Conservation (phyloP, 1,284 basidiomycete species). For the Acaromyces ingoldii region DNA sequence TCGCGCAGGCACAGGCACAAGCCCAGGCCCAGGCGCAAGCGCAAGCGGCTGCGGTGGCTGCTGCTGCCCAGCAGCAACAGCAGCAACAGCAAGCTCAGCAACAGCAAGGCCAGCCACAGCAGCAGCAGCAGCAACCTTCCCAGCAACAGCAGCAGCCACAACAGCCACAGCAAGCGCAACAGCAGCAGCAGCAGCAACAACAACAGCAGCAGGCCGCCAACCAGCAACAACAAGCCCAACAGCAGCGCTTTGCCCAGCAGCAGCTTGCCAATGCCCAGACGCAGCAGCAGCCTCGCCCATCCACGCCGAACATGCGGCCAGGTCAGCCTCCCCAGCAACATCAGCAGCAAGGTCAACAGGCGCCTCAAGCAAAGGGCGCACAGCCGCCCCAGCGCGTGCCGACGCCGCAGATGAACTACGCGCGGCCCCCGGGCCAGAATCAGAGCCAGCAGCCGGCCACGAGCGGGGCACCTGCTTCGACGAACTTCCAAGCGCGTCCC, state of each 20-base stretch:
- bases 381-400: not conserved
- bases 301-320: slow-evolving; percentile 15
- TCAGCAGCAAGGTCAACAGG: slow-evolving; percentile 25
- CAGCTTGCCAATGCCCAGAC: not conserved
- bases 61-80: slow-evolving; percentile 7
- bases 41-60: not conserved
- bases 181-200: slow-evolving; percentile 10
- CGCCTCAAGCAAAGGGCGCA: not conserved
- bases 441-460: not conserved
- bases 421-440: too few relatives aligned
- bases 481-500: not conserved
- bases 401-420: not conserved
- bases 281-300: slow-evolving; percentile 13
- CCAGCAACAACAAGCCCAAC: slow-evolving; percentile 6
- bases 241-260: slow-evolving; percentile 4
- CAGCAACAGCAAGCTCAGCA: slow-evolving; percentile 14
- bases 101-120: not conserved
- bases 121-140: not conserved
- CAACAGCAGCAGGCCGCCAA: not conserved
- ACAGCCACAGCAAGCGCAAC: slow-evolving; percentile 9
- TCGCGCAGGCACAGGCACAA: slow-evolving; percentile 15
- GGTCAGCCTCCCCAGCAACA: slow-evolving; percentile 17
- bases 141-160: slow-evolving; percentile 7
- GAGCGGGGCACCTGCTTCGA: not conserved
- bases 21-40: slow-evolving; percentile 19